Evolutionary conservation across 768 basidiomycete species (phyloP), one percentile per base, ranked within the genome.

Genomic region (Antrodiella citrinella): DNA sequence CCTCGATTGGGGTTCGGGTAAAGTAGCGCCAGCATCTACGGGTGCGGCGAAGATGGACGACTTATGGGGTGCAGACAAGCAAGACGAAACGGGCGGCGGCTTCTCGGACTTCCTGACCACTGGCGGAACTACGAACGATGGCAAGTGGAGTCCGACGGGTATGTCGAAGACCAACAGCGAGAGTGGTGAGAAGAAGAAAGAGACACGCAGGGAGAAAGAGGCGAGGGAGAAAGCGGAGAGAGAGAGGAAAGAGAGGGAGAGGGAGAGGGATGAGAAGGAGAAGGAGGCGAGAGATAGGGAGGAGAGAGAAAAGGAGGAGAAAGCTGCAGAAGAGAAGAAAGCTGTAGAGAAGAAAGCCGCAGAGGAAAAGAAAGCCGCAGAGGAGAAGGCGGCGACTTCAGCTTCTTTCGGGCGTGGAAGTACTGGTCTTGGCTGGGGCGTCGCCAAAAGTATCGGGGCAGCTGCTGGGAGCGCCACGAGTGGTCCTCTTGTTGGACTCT

Each of bases 261-360:
- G 47, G 19, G 52, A 26, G 0, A 25, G 44, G 30, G 38, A 19
- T 20, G 47, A 21, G 12, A 38, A 49, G 13, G 53, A 49, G 19
- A 50, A 26, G 0, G 35, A 48, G 30, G 38, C 13, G 24, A 49
- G 21, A 12, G 42, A 49, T 19, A 48, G 45, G 21, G 51, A 49
- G 47, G 49, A 44, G 24, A 22, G 48, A 22, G 57, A 52, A 1
- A 53, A 53, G 11, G 50, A 47, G 21, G 51, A 49, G 47, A 48
- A 44, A 25, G 24, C 47, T 22, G 57, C 53, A 1, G 54, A 53
- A 9, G 44, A 45, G 35, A 57, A 58, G 40, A 61, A 54, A 4
- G 57, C 54, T 42, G 57, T 59, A 35, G 53, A 55, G 45, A 45
- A 45, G 35, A 57, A 58, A 38, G 62, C 56, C 5, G 57, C 54